phyloP scores from a whole-genome alignment of 176 grass and related monocot species.

The Oryza coarctata region DNA sequence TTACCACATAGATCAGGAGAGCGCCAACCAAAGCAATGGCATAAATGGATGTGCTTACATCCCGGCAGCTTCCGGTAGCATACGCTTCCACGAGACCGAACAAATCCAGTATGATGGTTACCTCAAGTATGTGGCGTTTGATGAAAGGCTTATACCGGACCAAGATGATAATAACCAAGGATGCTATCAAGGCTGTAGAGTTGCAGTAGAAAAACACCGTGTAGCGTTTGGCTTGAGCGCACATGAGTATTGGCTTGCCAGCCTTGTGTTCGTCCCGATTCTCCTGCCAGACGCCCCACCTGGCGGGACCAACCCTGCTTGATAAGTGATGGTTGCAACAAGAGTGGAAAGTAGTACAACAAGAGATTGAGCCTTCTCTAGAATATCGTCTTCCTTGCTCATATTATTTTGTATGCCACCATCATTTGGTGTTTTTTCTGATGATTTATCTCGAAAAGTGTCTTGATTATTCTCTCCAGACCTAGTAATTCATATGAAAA shows the following conservation, averaged over 20 bases:
- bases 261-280: neutral
- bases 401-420: no score
- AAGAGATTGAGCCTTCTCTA: neutral
- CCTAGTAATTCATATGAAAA: no score
- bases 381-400: no score
- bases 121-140: neutral
- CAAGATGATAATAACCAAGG: slow-evolving; percentile 38
- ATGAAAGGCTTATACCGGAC: neutral
- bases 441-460: no score
- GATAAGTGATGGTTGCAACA: slow-evolving; percentile 45
- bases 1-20: slow-evolving; percentile 8
- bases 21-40: slow-evolving; percentile 13
- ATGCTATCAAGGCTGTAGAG: slow-evolving; percentile 29
- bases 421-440: no score
- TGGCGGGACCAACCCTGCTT: slow-evolving; percentile 34
- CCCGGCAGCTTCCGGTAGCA: slow-evolving; percentile 31
- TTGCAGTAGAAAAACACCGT: slow-evolving; percentile 46
- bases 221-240: neutral
- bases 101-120: slow-evolving; percentile 26
- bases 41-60: slow-evolving; percentile 1
- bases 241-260: slow-evolving; percentile 28
- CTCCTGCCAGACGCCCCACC: slow-evolving; percentile 40
- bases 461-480: no score
- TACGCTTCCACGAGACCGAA: slow-evolving; percentile 41
- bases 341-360: slow-evolving; percentile 41